phyloP scores from a whole-genome alignment of 2,329 filamentous ascomycete species.

The Ploettnerulaceae sp. region DNA sequence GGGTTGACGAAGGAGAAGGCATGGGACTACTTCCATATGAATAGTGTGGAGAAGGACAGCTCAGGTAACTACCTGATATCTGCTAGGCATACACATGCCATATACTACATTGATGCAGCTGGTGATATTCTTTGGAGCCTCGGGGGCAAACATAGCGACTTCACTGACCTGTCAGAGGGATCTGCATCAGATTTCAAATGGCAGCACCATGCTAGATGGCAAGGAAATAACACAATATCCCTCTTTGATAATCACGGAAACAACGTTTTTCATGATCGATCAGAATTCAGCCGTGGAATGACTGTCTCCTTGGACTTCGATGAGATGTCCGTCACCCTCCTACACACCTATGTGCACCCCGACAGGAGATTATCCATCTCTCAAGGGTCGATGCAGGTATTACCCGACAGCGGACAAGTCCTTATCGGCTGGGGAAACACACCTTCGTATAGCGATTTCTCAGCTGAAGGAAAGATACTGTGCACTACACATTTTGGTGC shows the following conservation, averaged over 20 bases:
- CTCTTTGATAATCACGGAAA: constrained; percentile 35
- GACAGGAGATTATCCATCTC: constrained; percentile 37
- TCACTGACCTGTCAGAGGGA: constrained; percentile 30
- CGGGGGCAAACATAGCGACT: constrained; percentile 41
- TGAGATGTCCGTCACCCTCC: constrained; percentile 40
- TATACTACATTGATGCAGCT: constrained; percentile 42
- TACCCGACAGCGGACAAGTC: constrained; percentile 41
- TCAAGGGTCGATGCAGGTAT: constrained; percentile 42
- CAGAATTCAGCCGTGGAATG: constrained; percentile 31
- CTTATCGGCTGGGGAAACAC: constrained; percentile 47
- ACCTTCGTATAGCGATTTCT: constrained; percentile 45
- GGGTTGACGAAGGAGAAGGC: constrained; percentile 16
- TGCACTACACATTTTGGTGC: constrained; percentile 40
- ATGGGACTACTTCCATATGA: constrained; percentile 28
- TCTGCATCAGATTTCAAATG: constrained; percentile 43
- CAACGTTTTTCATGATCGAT: constrained; percentile 35
- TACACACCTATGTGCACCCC: constrained; percentile 38
- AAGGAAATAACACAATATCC: constrained; percentile 19
- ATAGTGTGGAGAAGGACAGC: constrained; percentile 37
- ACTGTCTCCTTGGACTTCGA: constrained; percentile 37
- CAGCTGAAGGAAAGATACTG: constrained; percentile 37
- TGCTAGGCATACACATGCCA: constrained; percentile 40
- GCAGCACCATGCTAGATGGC: constrained; percentile 44
- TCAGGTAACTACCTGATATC: constrained; percentile 44
- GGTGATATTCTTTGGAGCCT: constrained; percentile 44